These are phyloP conservation scores for Persicaria maculosa DNA, from an alignment of 148 eudicot species.

Conservation along the genomic window DNA sequence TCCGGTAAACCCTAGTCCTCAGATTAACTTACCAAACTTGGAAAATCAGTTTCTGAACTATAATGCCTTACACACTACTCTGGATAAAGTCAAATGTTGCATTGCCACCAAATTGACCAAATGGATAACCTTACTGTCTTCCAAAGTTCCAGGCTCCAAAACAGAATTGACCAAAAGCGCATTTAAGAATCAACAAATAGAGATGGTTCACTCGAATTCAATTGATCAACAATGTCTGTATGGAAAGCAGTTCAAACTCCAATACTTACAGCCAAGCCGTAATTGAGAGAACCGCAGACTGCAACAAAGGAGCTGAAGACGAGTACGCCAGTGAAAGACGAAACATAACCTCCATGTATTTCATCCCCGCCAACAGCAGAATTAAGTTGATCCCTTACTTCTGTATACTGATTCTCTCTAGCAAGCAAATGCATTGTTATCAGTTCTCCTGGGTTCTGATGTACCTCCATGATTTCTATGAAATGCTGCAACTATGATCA, in stretches of 20 bases:
- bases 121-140: too few relatives aligned
- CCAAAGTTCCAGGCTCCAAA: too few relatives aligned
- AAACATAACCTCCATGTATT: not conserved
- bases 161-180: too few relatives aligned
- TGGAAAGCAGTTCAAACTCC: slow-evolving; percentile 1
- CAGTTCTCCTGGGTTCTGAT: not conserved
- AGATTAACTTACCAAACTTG: too few relatives aligned
- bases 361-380: not conserved
- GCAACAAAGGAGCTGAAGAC: slow-evolving; percentile 31
- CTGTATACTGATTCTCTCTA: not conserved
- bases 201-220: too few relatives aligned
- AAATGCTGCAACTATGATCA: not conserved
- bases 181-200: too few relatives aligned
- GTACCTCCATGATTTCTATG: slow-evolving; percentile 1
- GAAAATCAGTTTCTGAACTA: too few relatives aligned
- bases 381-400: not conserved
- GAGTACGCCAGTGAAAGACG: slow-evolving; percentile 24
- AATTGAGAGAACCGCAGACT: slow-evolving; percentile 28
- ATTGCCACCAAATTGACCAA: too few relatives aligned
- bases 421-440: not conserved
- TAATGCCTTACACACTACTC: too few relatives aligned
- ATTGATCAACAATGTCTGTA: not conserved
- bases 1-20: not conserved
- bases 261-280: slow-evolving; percentile 35
- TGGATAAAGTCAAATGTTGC: not conserved